phyloP scores from a whole-genome alignment of 2,329 filamentous ascomycete genomes.

The Apiospora pterosperma region DNA sequence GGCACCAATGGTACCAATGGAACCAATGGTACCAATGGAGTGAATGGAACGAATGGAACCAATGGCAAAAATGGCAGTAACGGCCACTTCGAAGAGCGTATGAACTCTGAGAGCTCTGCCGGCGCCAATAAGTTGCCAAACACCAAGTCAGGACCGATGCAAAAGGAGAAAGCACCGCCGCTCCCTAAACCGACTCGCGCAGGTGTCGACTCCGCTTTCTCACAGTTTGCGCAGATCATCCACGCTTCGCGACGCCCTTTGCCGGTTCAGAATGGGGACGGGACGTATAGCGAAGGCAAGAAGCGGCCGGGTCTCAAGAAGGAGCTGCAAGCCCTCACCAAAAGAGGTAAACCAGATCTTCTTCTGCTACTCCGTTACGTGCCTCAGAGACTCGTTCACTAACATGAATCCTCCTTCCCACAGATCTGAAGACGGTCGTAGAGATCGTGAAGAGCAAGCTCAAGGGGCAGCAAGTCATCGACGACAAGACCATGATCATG shows the following conservation, averaged over 20 bases:
- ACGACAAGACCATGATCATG: conserved; percentile 78
- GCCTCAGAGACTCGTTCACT: background rate
- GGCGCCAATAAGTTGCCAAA: conserved; percentile 11
- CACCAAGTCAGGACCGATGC: conserved; percentile 7
- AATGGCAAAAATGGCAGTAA: background rate
- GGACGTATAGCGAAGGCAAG: conserved; percentile 50
- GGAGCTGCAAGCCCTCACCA: conserved; percentile 55
- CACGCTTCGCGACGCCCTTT: conserved; percentile 57
- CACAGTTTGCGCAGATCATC: conserved; percentile 31
- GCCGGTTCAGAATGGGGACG: conserved; percentile 60
- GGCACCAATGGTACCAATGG: conserved; percentile 4
- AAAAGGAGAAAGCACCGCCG: conserved; percentile 14
- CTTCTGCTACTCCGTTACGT: too few relatives aligned
- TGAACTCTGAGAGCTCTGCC: conserved; percentile 14
- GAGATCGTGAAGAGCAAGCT: conserved; percentile 59
- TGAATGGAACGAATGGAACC: conserved; percentile 7
- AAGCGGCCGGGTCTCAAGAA: conserved; percentile 48
- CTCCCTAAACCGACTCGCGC: conserved; percentile 25
- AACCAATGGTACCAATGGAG: conserved; percentile 10
- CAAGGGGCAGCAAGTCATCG: conserved; percentile 58
- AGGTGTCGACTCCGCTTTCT: conserved; percentile 31
- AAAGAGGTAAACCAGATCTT: conserved; percentile 37
- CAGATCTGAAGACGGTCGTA: conserved; percentile 61
- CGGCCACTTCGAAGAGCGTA: conserved; percentile 6
- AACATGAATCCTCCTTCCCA: conserved; percentile 8